Evolutionary conservation across 805 yeast species (phyloP), one percentile per base, ranked within the genome.

Genomic region (Teunomyces panamensis): DNA sequence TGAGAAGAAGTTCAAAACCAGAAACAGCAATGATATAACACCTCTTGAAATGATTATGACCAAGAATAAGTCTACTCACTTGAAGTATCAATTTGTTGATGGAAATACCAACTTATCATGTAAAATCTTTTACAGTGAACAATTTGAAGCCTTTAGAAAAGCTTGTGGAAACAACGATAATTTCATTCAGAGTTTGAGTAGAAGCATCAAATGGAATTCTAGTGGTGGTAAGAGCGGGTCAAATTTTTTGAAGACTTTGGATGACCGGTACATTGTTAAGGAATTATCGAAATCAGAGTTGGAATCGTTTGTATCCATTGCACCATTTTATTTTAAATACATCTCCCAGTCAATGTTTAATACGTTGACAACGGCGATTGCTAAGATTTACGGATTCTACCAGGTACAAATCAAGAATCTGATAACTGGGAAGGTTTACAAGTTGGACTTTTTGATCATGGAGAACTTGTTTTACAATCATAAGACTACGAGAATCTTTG

Each of bases 181-280:
- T 55, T 94, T 85, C 55, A 81, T 94, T 35, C 96, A 90, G 62
- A 90, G 97, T 65, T 76, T 95, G 42, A 84, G 97, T 4, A 71
- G 99, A 51, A 94, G 99, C 68, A 82, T 90, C 10, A 88, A 90
- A 60, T 95, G 98, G 98, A 91, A 92, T 58, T 86, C 96, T 0
- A 80, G 84, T 26, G 99, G 99, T 34, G 99, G 99, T 32, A 94
- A 94, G 62, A 88, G 96, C 63, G 97, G 98, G 0, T 89, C 97
- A 2, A 89, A 89, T 2, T 94, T 94, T 63, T 72, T 94, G 65
- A 94, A 94, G 60, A 94, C 99, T 0, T 68, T 89, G 39, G 99
- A 94, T 67, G 89, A 90, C 59, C 70, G 98, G 49, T 84, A 90
- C 53, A 87, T 94, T 44, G 81, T 94, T 39, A 94, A 94, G 67